A percentile compares a stretch with the other conserved stretches of the same genome.
These are phyloP conservation scores for Lentinula lateritia DNA, from an alignment of 768 basidiomycete species.

Conservation along the genomic window DNA sequence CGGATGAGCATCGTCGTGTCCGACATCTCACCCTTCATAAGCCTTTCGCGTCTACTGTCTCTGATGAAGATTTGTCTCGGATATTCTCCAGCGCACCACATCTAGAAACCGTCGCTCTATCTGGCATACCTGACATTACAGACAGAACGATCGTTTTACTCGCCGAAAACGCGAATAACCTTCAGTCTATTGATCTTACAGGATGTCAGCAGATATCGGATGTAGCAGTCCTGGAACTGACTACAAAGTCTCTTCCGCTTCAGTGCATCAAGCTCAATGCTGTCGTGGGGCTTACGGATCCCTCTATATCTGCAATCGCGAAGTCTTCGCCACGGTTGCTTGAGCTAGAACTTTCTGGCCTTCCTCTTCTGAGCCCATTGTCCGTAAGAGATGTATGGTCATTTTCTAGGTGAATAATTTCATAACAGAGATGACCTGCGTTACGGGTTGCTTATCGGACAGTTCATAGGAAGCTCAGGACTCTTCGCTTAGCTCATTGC, in stretches of 20 bases:
- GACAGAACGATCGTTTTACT: constrained; percentile 66
- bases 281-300: constrained; percentile 55
- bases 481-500: constrained; percentile 75
- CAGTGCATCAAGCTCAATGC: constrained; percentile 73
- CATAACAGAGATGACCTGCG: not conserved
- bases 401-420: constrained; percentile 50
- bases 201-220: constrained; percentile 76
- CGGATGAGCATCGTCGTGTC: constrained; percentile 54
- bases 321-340: constrained; percentile 70
- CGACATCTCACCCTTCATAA: constrained; percentile 54
- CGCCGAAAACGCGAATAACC: constrained; percentile 53
- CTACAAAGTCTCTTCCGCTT: constrained; percentile 59
- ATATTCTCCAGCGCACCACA: constrained; percentile 57
- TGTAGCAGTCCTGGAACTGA: constrained; percentile 68
- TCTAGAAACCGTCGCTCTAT: constrained; percentile 64
- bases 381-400: constrained; percentile 80
- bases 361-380: constrained; percentile 60
- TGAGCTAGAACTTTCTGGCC: constrained; percentile 75
- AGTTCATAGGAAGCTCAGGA: constrained; percentile 56
- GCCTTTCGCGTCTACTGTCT: constrained; percentile 18
- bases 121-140: constrained; percentile 58
- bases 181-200: constrained; percentile 73
- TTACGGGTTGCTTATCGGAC: constrained; percentile 9
- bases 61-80: constrained; percentile 53
- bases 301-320: constrained; percentile 62